A percentile compares a stretch with the other conserved stretches of the same genome.
phyloP scores from a whole-genome alignment of 139 green algal species.

The Tetraselmis striata region DNA sequence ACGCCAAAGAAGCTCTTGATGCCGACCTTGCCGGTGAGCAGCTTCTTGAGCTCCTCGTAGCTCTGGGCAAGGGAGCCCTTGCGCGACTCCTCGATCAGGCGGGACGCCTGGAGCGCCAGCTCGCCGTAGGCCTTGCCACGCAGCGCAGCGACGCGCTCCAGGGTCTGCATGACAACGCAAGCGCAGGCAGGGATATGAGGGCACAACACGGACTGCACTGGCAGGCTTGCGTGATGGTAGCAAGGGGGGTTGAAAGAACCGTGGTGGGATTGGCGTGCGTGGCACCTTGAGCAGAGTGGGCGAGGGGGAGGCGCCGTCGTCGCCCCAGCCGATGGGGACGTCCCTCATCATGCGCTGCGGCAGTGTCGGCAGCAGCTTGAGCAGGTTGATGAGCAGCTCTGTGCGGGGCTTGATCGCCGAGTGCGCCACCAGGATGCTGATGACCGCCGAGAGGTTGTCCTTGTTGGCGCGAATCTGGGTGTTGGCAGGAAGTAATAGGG shows the following conservation, averaged over 20 bases:
- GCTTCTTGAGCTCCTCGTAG: background rate
- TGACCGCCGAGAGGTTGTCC: slow-evolving; percentile 53
- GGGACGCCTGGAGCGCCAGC: background rate
- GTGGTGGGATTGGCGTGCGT: no score
- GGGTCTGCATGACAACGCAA: no score
- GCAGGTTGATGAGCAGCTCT: slow-evolving; percentile 58
- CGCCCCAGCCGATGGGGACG: slow-evolving; percentile 2
- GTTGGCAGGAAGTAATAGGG: no score
- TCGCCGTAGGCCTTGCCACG: slow-evolving; percentile 1
- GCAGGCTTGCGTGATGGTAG: no score
- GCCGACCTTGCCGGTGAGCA: background rate
- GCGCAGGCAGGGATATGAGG: no score
- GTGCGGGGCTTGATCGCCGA: slow-evolving; percentile 62
- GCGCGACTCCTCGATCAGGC: background rate
- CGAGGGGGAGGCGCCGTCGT: background rate
- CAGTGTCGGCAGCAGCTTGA: slow-evolving; percentile 26
- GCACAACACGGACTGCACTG: no score
- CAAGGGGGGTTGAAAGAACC: no score
- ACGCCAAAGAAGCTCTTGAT: background rate
- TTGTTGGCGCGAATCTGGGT: slow-evolving; percentile 33
- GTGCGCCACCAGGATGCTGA: slow-evolving; percentile 81
- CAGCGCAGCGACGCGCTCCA: background rate
- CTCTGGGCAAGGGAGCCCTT: background rate
- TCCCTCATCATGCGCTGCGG: background rate
- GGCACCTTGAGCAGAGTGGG: background rate